Evolutionary conservation across 2,329 filamentous ascomycete genomes (phyloP).

Genomic region (Boeremia lycopersici): DNA sequence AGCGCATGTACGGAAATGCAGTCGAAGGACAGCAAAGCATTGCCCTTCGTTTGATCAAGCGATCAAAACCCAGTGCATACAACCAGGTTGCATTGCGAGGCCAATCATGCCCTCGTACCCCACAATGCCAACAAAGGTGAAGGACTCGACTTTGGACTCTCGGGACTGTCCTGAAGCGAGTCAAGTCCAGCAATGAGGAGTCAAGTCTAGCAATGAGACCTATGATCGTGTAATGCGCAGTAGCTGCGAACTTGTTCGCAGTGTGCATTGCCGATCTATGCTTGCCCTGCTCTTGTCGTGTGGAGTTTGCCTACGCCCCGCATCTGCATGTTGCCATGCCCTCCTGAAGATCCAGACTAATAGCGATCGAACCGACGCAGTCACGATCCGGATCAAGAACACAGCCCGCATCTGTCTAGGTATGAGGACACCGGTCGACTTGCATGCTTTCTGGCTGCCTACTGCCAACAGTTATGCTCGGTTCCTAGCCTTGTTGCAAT

Average conservation of each 20-base stretch:
- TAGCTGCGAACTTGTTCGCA: conserved; percentile 24
- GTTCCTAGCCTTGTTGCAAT: conserved; percentile 20
- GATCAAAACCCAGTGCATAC: background rate
- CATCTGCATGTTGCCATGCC: conserved; percentile 6
- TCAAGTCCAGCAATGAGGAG: background rate
- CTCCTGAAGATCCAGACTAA: conserved; percentile 12
- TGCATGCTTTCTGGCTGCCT: conserved; percentile 13
- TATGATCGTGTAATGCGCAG: conserved; percentile 2
- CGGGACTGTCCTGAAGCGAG: background rate
- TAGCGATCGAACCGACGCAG: conserved; percentile 5
- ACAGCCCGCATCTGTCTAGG: conserved; percentile 3
- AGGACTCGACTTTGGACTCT: background rate
- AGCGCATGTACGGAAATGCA: background rate
- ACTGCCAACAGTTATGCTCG: conserved; percentile 11
- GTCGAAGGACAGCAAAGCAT: background rate
- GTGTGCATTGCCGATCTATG: conserved; percentile 18
- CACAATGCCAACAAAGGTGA: background rate
- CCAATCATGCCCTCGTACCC: background rate
- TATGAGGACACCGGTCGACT: conserved; percentile 24
- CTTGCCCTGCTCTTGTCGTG: conserved; percentile 3
- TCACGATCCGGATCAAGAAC: background rate
- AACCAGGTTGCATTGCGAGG: background rate
- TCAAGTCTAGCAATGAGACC: background rate
- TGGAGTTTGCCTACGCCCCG: conserved; percentile 7
- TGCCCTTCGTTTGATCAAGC: background rate